Percentiles rank a stretch among this genome's conserved stretches.
These are phyloP conservation scores for Madurella fahalii DNA, from an alignment of 2,329 filamentous ascomycete genomes.

Conservation along the genomic window DNA sequence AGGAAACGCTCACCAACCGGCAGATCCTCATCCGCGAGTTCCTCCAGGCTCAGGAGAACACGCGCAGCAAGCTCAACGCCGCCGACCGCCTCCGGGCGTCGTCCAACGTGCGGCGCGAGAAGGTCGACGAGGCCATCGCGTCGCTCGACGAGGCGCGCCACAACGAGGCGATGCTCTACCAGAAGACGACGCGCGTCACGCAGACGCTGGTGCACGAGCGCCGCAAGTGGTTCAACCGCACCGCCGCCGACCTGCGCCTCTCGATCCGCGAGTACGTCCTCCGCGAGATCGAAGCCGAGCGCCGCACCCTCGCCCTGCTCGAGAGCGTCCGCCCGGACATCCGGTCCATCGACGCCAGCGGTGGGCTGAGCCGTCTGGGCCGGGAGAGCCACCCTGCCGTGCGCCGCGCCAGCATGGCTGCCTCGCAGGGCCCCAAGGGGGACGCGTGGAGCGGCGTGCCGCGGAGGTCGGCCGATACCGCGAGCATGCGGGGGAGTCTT, in stretches of 20 bases:
- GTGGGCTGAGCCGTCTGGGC: constrained; percentile 83
- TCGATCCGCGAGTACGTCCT: constrained; percentile 90
- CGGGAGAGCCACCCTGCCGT: constrained; percentile 74
- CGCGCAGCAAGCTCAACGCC: constrained; percentile 76
- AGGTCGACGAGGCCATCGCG: constrained; percentile 95
- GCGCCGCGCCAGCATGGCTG: constrained; percentile 72
- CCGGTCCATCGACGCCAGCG: constrained; percentile 83
- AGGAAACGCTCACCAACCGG: constrained; percentile 95
- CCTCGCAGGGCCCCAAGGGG: constrained; percentile 93
- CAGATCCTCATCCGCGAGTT: constrained; percentile 95
- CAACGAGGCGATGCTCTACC: constrained; percentile 73
- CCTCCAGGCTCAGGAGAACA: constrained; percentile 81
- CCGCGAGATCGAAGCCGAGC: constrained; percentile 91
- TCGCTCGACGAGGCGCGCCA: constrained; percentile 82
- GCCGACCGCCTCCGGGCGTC: constrained; percentile 85
- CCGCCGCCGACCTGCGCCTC: constrained; percentile 74
- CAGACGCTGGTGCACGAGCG: constrained; percentile 84
- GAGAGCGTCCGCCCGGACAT: constrained; percentile 92
- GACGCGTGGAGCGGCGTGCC: constrained; percentile 97
- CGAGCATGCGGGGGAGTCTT: constrained; percentile 67
- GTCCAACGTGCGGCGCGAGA: constrained; percentile 84
- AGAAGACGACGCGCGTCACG: constrained; percentile 87
- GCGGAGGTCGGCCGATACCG: constrained; percentile 66
- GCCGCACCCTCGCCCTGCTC: constrained; percentile 85
- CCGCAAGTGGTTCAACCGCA: constrained; percentile 84